These are phyloP conservation scores for Echites panduratus DNA, from an alignment of 257 asterid genomes.

Conservation along the genomic window DNA sequence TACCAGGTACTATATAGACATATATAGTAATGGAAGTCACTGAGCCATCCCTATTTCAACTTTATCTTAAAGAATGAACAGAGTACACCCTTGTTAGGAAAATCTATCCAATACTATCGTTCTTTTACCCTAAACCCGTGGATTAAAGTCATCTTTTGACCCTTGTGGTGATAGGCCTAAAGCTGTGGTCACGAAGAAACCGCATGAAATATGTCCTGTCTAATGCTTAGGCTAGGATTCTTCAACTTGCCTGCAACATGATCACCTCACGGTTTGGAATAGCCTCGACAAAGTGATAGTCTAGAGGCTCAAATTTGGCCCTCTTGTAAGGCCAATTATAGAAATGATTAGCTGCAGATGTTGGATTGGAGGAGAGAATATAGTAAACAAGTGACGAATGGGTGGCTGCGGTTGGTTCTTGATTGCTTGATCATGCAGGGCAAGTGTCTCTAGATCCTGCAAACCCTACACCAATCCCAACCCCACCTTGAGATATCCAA, in stretches of 20 bases:
- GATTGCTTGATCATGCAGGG: constrained; percentile 15
- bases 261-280: not conserved
- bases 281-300: not conserved
- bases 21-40: not conserved
- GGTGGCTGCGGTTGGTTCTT: constrained; percentile 22
- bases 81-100: not conserved
- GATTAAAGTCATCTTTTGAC: too few relatives aligned
- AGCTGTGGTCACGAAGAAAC: not conserved
- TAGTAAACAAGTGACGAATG: not conserved
- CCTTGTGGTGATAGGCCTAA: too few relatives aligned
- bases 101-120: not conserved
- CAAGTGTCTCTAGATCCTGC: constrained; percentile 15
- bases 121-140: not conserved
- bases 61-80: not conserved
- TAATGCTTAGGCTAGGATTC: not conserved
- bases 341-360: not conserved
- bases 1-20: too few relatives aligned
- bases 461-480: not conserved
- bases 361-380: not conserved
- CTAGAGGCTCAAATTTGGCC: not conserved
- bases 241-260: not conserved
- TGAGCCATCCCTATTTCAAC: not conserved
- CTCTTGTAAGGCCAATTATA: not conserved
- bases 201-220: not conserved
- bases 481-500: not conserved